These are phyloP conservation scores for Fusarium anthophilum DNA, from an alignment of 2,329 filamentous ascomycete genomes.

Conservation along the genomic window DNA sequence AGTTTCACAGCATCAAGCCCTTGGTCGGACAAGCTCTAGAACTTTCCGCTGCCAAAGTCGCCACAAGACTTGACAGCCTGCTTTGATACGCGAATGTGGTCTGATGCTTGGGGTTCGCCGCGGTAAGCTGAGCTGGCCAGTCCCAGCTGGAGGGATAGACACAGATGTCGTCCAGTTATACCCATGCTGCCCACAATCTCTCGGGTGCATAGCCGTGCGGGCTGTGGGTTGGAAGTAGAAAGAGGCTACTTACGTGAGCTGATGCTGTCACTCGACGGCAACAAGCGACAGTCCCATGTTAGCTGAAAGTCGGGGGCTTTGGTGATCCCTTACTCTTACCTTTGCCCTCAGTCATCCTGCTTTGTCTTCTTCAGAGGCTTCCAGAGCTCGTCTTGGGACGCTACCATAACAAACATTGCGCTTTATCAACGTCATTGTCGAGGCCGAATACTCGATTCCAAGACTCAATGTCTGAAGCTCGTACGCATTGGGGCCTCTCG, in stretches of 20 bases:
- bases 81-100: background rate
- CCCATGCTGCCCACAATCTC: slow-evolving; percentile 7
- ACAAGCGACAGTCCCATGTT: slow-evolving; percentile 15
- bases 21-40: slow-evolving; percentile 1
- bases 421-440: background rate
- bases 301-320: background rate
- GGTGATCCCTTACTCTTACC: background rate
- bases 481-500: slow-evolving; percentile 40
- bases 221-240: background rate
- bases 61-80: background rate
- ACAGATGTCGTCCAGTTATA: slow-evolving; percentile 17
- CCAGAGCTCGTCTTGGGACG: background rate
- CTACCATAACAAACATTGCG: background rate
- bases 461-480: slow-evolving; percentile 25
- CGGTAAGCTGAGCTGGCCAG: background rate
- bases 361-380: background rate
- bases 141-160: background rate
- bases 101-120: background rate
- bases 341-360: background rate
- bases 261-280: slow-evolving; percentile 6
- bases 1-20: background rate
- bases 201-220: slow-evolving; percentile 9
- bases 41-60: background rate
- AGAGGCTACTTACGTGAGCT: background rate
- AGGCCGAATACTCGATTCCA: background rate